phyloP scores from a whole-genome alignment of 1,284 basidiomycete species.

The Singerocomus inundabilis region DNA sequence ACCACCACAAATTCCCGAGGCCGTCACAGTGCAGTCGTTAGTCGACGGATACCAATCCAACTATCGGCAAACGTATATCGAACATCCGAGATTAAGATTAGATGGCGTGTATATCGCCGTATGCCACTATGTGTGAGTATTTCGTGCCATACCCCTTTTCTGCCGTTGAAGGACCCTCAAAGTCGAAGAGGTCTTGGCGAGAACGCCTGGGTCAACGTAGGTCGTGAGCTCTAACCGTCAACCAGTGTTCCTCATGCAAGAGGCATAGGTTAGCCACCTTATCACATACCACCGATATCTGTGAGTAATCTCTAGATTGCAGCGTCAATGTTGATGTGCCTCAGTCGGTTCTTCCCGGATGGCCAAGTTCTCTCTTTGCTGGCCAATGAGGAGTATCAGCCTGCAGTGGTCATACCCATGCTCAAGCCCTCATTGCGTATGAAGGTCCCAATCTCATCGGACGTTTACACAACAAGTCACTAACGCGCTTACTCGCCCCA shows the following conservation, averaged over 20 bases:
- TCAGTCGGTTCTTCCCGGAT: conserved; percentile 84
- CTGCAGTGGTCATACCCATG: conserved; percentile 73
- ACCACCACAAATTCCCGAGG: conserved; percentile 65
- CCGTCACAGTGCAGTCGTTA: conserved; percentile 46
- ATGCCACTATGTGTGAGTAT: conserved; percentile 75
- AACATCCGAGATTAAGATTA: conserved; percentile 78
- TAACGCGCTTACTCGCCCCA: conserved; percentile 28
- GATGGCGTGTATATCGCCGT: conserved; percentile 90
- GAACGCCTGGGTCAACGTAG: conserved; percentile 79
- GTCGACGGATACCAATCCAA: conserved; percentile 55
- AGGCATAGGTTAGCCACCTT: conserved; percentile 59
- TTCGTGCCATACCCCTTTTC: background rate
- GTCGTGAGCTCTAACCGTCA: conserved; percentile 28
- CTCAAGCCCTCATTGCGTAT: conserved; percentile 75
- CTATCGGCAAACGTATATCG: conserved; percentile 74
- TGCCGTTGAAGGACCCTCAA: conserved; percentile 4
- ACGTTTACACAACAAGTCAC: background rate
- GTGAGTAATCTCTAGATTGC: conserved; percentile 41
- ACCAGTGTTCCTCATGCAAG: conserved; percentile 2
- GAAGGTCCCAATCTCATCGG: conserved; percentile 53
- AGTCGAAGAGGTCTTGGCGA: conserved; percentile 80
- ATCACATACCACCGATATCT: conserved; percentile 84
- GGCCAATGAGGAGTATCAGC: conserved; percentile 76
- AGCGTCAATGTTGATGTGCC: conserved; percentile 5
- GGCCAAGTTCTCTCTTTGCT: conserved; percentile 86